phyloP scores from a whole-genome alignment of 805 yeast species.

The Wickerhamiella occidentalis region DNA sequence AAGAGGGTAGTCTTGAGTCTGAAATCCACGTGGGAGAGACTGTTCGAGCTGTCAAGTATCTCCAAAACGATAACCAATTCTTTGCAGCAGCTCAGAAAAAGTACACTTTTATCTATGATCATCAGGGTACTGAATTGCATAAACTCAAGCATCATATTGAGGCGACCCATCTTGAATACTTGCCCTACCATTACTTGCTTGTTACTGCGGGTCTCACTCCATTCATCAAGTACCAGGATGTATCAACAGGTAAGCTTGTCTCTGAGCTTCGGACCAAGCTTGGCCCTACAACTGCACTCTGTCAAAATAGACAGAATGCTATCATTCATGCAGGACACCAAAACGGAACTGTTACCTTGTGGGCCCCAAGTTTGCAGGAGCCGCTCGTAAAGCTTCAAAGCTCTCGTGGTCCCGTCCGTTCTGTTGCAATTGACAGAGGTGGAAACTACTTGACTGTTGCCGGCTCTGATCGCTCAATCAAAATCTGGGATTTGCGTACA shows the following conservation, averaged over 20 bases:
- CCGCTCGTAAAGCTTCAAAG: constrained; percentile 75
- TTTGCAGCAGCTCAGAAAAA: constrained; percentile 97
- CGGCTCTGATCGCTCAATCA: constrained; percentile 72
- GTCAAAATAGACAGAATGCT: constrained; percentile 92
- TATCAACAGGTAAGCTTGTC: constrained; percentile 79
- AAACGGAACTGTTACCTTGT: constrained; percentile 81
- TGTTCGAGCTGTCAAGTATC: constrained; percentile 74
- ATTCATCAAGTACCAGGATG: constrained; percentile 83
- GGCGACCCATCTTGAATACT: constrained; percentile 65
- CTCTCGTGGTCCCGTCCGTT: constrained; percentile 77
- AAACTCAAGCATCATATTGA: constrained; percentile 84
- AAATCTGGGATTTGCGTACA: constrained; percentile 87
- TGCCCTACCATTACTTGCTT: constrained; percentile 84
- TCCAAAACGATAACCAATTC: constrained; percentile 74
- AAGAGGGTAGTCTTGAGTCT: constrained; percentile 66
- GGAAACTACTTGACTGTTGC: constrained; percentile 91
- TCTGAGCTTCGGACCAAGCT: constrained; percentile 73
- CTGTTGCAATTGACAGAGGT: constrained; percentile 76
- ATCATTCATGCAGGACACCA: constrained; percentile 87
- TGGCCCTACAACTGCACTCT: constrained; percentile 82
- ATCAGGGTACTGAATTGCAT: constrained; percentile 83
- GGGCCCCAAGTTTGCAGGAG: constrained; percentile 83
- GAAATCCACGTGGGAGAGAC: constrained; percentile 84
- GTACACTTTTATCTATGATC: constrained; percentile 84
- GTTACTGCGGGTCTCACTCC: constrained; percentile 87